Percentiles rank a stretch among this genome's conserved stretches.
Evolutionary conservation across 2,329 filamentous ascomycete genomes (phyloP).

Genomic region (Epicoccum nigrum): DNA sequence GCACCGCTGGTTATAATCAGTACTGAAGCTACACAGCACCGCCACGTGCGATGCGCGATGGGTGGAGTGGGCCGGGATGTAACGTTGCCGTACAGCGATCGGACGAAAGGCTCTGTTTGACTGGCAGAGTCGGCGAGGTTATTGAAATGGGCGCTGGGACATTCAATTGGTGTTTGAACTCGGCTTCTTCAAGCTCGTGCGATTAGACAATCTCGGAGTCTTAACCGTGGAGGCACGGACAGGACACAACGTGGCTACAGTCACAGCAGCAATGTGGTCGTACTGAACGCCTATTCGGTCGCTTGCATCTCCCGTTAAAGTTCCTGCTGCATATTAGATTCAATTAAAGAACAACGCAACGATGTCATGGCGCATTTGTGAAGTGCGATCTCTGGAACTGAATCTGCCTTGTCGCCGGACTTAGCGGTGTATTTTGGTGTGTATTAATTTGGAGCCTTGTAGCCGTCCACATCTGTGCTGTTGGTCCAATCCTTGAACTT

Average conservation of each 20-base stretch:
- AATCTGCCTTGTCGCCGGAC: neutral
- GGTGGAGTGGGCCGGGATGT: neutral
- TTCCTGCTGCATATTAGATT: neutral
- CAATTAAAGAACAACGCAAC: neutral
- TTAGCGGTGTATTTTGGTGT: neutral
- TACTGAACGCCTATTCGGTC: slow-evolving; percentile 4
- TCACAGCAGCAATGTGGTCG: slow-evolving; percentile 16
- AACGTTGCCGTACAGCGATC: neutral
- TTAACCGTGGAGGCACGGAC: neutral
- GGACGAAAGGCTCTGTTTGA: neutral
- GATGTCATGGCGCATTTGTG: neutral
- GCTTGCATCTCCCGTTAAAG: neutral
- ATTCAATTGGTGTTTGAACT: too few relatives aligned
- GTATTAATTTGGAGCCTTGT: slow-evolving; percentile 34
- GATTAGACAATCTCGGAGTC: neutral
- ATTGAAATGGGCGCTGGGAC: too few relatives aligned
- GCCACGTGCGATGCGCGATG: slow-evolving; percentile 20
- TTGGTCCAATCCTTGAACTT: slow-evolving; percentile 58
- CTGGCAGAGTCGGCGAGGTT: neutral
- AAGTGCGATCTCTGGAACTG: neutral
- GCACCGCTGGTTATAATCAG: neutral
- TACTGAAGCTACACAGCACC: slow-evolving; percentile 3
- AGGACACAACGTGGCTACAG: slow-evolving; percentile 25
- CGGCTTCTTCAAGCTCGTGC: neutral
- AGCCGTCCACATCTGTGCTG: slow-evolving; percentile 56